Evolutionary conservation across 768 basidiomycete species (phyloP).

Genomic region (Kwoniella sp.): DNA sequence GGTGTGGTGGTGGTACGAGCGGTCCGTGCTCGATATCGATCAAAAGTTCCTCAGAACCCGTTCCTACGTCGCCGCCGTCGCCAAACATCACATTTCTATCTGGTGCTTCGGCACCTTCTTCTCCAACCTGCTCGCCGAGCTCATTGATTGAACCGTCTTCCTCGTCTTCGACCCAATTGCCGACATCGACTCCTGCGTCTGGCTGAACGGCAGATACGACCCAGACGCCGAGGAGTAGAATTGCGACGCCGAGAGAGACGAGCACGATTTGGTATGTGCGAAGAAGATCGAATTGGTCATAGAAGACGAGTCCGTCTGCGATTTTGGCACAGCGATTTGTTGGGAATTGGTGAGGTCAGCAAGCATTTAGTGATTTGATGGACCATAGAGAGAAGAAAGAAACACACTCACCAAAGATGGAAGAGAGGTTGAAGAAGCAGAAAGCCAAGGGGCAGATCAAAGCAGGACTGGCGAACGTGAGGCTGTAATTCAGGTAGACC

Average conservation of each 20-base stretch:
- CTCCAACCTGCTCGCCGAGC: neutral
- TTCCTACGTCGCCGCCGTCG: neutral
- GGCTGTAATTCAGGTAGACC: slow-evolving; percentile 57
- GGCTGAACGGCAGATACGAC: slow-evolving; percentile 68
- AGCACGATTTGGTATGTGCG: slow-evolving; percentile 70
- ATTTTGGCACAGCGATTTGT: too few species aligned
- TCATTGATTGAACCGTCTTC: slow-evolving; percentile 6
- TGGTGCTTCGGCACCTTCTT: too few species aligned
- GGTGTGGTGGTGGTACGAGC: neutral
- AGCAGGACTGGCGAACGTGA: slow-evolving; percentile 80
- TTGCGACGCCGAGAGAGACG: slow-evolving; percentile 72
- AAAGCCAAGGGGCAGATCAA: slow-evolving; percentile 91
- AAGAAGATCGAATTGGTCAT: slow-evolving; percentile 77
- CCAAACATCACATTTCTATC: too few species aligned
- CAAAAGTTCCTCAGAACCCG: slow-evolving; percentile 3
- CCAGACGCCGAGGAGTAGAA: slow-evolving; percentile 86
- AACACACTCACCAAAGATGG: slow-evolving; percentile 72
- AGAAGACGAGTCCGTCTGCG: slow-evolving; percentile 69
- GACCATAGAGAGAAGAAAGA: neutral
- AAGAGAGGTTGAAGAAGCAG: slow-evolving; percentile 91
- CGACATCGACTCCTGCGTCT: slow-evolving; percentile 60
- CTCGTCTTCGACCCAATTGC: slow-evolving; percentile 56
- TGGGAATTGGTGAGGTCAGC: too few species aligned
- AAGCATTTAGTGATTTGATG: too few species aligned
- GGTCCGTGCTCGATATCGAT: neutral